Evolutionary conservation across 331 rosid genomes (phyloP), one percentile per base, ranked within the genome.

Genomic region (Ulmus americana): DNA sequence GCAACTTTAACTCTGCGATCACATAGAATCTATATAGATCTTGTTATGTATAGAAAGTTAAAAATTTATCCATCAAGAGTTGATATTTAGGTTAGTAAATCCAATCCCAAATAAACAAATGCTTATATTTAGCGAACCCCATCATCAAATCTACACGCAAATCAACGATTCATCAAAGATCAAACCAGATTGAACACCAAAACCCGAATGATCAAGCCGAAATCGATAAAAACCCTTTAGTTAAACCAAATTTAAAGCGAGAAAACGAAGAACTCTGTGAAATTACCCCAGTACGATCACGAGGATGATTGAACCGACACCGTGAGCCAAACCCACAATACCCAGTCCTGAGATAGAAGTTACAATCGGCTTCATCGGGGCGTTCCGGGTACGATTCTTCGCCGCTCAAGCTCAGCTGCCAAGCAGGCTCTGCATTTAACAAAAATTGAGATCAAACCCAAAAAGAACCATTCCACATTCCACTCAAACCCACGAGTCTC

Each of bases 261-360:
- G 56, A 58, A 64, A 45, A 7, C 11, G 10, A 41, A 7, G 35
- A 76, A 55, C 10, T 49, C 11, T 38, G 54, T 10, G 48, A 57
- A 70, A 35, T 79, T 84, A 94, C 97, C 84, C 75, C 70, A 59
- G 62, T 74, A 69, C 94, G 95, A 78, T 90, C 88, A 72, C 83
- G 96, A 43, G 99, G 99, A 80, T 94, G 99, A 71, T 94, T 90
- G 82, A 78, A 94, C 79, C 96, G 95, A 79, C 97, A 94, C 62
- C 99, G 77, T 0, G 90, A 50, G 78, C 97, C 99, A 66, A 84
- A 94, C 45, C 96, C 97, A 75, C 97, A 94, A 75, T 67, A 74
- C 38, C 99, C 99, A 7, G 97, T 94, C 55, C 84, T 81, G 78
- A 94, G 63, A 71, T 82, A 94, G 77, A 82, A 76, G 78, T 64